Evolutionary conservation across 2,329 filamentous ascomycete species (phyloP).

Genomic region (Diaporthe eres): DNA sequence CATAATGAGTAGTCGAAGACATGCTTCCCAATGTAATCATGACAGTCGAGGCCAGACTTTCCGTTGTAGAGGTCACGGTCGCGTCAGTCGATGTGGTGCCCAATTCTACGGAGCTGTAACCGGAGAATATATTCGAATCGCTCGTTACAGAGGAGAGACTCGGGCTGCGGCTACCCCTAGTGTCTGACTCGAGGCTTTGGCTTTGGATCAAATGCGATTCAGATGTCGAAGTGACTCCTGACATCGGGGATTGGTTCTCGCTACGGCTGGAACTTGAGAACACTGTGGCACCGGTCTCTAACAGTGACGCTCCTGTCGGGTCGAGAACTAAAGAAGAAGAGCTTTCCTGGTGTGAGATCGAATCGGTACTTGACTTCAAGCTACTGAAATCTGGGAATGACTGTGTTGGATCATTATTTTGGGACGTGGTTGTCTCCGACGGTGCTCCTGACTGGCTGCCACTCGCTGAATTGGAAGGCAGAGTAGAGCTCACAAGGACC

Average conservation of each 20-base stretch:
- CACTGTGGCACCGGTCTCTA: not conserved
- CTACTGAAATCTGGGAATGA: not conserved
- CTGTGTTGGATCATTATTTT: not conserved
- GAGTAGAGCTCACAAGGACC: accelerated
- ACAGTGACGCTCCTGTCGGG: not conserved
- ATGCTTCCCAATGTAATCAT: too few species aligned
- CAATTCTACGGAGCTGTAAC: too few species aligned
- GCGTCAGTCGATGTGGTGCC: not conserved
- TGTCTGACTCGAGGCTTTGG: not conserved
- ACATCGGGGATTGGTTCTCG: not conserved
- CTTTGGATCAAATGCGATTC: not conserved
- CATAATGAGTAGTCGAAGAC: not conserved
- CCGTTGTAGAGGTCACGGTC: not conserved
- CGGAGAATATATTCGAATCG: accelerated
- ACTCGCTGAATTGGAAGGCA: not conserved
- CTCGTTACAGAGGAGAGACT: not conserved
- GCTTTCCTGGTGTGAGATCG: not conserved
- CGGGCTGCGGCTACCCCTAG: not conserved
- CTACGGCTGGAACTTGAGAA: not conserved
- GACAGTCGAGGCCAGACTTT: not conserved
- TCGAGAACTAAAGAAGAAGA: not conserved
- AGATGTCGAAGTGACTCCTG: not conserved
- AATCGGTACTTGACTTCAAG: not conserved
- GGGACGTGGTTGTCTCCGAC: not conserved
- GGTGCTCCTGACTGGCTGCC: too few species aligned